Evolutionary conservation across 1,284 basidiomycete genomes (phyloP).

Genomic region (Ceratobasidium sp.): DNA sequence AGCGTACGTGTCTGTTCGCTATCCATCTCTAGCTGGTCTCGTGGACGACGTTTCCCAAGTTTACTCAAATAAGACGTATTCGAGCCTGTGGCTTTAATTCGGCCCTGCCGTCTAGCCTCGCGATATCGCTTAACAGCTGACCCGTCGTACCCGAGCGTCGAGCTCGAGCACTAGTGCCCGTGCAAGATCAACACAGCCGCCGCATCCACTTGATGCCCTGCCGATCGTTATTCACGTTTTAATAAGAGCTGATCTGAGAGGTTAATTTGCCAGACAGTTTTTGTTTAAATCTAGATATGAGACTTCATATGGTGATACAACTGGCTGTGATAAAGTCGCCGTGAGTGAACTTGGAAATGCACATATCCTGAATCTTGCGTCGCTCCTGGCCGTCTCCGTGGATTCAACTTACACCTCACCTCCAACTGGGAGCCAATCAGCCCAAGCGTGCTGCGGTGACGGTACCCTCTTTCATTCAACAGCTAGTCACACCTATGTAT

Average conservation of each 20-base stretch:
- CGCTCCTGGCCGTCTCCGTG: too few relatives aligned
- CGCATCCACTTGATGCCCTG: background rate
- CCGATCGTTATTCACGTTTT: background rate
- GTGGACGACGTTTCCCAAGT: background rate
- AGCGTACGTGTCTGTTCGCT: too few relatives aligned
- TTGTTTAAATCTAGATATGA: too few relatives aligned
- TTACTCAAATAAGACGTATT: background rate
- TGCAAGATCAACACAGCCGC: background rate
- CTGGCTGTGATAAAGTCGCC: too few relatives aligned
- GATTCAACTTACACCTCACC: background rate
- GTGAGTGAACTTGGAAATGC: too few relatives aligned
- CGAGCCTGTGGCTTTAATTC: background rate
- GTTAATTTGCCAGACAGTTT: too few relatives aligned
- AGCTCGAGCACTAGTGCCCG: background rate
- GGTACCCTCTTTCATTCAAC: background rate
- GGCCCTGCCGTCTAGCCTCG: background rate
- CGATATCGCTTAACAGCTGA: background rate
- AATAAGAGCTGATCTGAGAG: background rate
- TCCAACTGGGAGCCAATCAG: background rate
- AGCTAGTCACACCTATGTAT: background rate
- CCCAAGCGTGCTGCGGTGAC: too few relatives aligned
- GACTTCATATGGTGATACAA: too few relatives aligned
- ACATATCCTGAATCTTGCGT: too few relatives aligned
- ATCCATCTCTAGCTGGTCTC: background rate
- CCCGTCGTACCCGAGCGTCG: background rate